Evolutionary conservation across 2,329 filamentous ascomycete species (phyloP).

Genomic region (Pseudocercospora vitis): DNA sequence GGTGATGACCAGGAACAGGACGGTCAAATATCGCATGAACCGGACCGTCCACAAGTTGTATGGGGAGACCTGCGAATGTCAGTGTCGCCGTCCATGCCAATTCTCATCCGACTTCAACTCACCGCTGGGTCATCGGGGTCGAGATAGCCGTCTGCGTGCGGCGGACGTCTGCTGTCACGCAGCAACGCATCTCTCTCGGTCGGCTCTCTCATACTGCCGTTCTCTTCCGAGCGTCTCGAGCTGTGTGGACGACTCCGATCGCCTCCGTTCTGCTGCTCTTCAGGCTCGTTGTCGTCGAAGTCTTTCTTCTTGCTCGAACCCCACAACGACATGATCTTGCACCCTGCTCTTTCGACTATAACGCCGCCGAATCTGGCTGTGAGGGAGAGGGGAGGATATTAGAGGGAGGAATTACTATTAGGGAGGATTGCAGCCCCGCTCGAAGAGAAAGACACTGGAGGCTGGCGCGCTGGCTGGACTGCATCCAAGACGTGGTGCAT

Average conservation of each 20-base stretch:
- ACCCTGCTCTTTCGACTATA: slow-evolving; percentile 13
- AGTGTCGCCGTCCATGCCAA: slow-evolving; percentile 17
- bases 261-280: slow-evolving; percentile 38
- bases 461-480: slow-evolving; percentile 2
- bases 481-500: slow-evolving; percentile 7
- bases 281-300: slow-evolving; percentile 38
- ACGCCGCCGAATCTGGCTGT: slow-evolving; percentile 3
- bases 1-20: slow-evolving; percentile 71
- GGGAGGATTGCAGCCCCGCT: slow-evolving; percentile 7
- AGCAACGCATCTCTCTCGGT: slow-evolving; percentile 68
- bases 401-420: background rate
- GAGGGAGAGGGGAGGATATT: background rate
- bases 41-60: slow-evolving; percentile 95
- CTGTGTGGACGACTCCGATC: slow-evolving; percentile 22
- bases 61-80: slow-evolving; percentile 62
- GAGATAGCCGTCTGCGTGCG: slow-evolving; percentile 65
- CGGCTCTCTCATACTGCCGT: slow-evolving; percentile 44
- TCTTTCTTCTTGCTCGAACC: slow-evolving; percentile 51
- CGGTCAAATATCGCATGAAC: slow-evolving; percentile 72
- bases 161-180: slow-evolving; percentile 55
- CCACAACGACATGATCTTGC: slow-evolving; percentile 56
- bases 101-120: slow-evolving; percentile 35
- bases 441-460: slow-evolving; percentile 4
- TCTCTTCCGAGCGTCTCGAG: slow-evolving; percentile 24
- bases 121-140: slow-evolving; percentile 81